Conservation (phyloP, 768 basidiomycete genomes). For the Psilocybe subaeruginosa region DNA sequence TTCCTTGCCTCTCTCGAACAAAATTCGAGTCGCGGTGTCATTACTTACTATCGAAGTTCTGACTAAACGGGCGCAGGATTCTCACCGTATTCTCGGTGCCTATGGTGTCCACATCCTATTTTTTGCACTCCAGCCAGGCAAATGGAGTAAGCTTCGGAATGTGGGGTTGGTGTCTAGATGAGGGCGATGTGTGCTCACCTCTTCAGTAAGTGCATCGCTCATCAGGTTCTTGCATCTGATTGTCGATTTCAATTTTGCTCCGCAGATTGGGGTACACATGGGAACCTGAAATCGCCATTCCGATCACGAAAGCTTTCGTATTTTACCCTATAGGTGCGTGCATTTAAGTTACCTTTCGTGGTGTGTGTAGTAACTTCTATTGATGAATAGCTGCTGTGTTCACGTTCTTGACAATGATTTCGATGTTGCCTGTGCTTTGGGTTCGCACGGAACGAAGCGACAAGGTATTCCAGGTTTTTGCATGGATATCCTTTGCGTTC, state of each 20-base stretch:
- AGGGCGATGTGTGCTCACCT: conserved; percentile 31
- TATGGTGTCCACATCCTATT: conserved; percentile 33
- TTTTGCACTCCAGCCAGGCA: conserved; percentile 38
- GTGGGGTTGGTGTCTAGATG: conserved; percentile 46
- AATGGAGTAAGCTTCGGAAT: conserved; percentile 43
- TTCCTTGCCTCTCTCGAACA: too few relatives aligned
- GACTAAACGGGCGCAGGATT: conserved; percentile 21
- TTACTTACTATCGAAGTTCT: not conserved
- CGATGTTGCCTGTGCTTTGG: conserved; percentile 29
- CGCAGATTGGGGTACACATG: conserved; percentile 39
- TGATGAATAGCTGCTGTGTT: conserved; percentile 28
- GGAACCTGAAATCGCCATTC: conserved; percentile 35
- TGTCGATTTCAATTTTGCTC: not conserved
- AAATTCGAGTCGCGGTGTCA: too few relatives aligned
- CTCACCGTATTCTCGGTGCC: conserved; percentile 39
- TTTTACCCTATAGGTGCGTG: conserved; percentile 39
- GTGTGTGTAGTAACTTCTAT: not conserved
- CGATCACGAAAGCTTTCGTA: conserved; percentile 36
- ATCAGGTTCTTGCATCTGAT: not conserved
- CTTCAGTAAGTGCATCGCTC: conserved; percentile 25
- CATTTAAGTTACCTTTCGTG: not conserved
- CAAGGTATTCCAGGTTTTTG: conserved; percentile 29
- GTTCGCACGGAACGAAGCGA: conserved; percentile 27
- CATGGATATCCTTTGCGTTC: conserved; percentile 29
- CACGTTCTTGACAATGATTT: conserved; percentile 32